Evolutionary conservation across 495 filamentous ascomycete species (phyloP).

Genomic region (Letharia lupina): DNA sequence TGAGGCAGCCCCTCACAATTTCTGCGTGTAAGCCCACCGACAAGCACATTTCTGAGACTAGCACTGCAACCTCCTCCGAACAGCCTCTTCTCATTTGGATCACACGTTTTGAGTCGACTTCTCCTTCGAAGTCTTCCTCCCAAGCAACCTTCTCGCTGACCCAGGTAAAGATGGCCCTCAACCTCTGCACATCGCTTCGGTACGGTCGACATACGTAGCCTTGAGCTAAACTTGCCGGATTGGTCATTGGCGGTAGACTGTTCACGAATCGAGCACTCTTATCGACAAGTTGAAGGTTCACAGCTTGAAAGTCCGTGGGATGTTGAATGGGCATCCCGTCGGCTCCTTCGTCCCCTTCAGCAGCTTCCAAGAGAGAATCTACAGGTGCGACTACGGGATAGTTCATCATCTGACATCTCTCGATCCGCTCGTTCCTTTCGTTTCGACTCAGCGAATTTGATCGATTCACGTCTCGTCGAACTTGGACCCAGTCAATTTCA

Average conservation of each 20-base stretch:
- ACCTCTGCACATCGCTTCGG: slow-evolving; percentile 83
- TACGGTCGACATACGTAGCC: slow-evolving; percentile 92
- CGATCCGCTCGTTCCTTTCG: slow-evolving; percentile 76
- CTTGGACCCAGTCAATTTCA: slow-evolving; percentile 84
- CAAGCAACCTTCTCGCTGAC: slow-evolving; percentile 91
- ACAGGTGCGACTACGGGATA: slow-evolving; percentile 80
- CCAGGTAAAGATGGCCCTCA: slow-evolving; percentile 95
- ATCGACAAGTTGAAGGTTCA: slow-evolving; percentile 81
- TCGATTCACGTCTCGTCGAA: slow-evolving; percentile 88
- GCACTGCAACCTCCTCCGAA: slow-evolving; percentile 80
- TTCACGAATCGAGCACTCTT: slow-evolving; percentile 90
- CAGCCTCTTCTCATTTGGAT: slow-evolving; percentile 78
- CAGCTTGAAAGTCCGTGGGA: slow-evolving; percentile 67
- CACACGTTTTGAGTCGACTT: slow-evolving; percentile 70
- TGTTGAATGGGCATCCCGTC: slow-evolving; percentile 78
- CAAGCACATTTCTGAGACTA: slow-evolving; percentile 88
- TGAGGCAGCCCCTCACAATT: slow-evolving; percentile 78
- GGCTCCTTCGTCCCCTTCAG: slow-evolving; percentile 84
- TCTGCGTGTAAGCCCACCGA: slow-evolving; percentile 85
- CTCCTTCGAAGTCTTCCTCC: slow-evolving; percentile 83
- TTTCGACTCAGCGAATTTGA: slow-evolving; percentile 87
- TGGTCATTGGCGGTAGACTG: slow-evolving; percentile 83
- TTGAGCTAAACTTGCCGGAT: slow-evolving; percentile 74
- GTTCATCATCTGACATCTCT: slow-evolving; percentile 91
- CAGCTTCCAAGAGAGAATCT: slow-evolving; percentile 73